Base-by-base conservation (phyloP, 2,329 filamentous ascomycete species). In the Penicillium sp. region DNA sequence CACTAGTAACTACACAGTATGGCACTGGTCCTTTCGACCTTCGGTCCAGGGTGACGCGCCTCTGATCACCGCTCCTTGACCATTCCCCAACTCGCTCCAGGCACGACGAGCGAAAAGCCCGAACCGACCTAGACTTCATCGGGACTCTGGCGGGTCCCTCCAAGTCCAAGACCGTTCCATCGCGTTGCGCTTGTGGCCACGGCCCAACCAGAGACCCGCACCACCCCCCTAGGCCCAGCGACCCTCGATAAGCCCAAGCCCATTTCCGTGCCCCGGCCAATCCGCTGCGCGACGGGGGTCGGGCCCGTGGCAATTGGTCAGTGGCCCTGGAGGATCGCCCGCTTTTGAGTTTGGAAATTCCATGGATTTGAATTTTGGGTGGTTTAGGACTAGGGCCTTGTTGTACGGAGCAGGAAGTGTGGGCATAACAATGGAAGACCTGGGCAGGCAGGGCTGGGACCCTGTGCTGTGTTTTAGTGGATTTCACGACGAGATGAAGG, bases 221-320 rank as follows among this genome's bases (percentile, higher is more conserved):
- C 57, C 22, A 54, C 22, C 55, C 47, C 47, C 56, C 34, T 20
- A 20, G 20, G 20, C 20, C 20, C 20, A 34, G 12, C 39, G 22
- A 53, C 58, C 45, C 49, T 69, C 58, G 67, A 69, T 67, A 69
- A 69, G 61, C 57, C 63, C 55, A 60, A 58, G 64, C 61, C 61
- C 67, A 63, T 62, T 63, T 63, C 45, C 55, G 15, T 38, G 41
- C 28, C 15, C 47, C 42, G 41, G 58, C 66, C 67, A 69, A 68
- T 68, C 65, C 60, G 51, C 53, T 51, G 54, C 42, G 43, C n/a
- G 22, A 31, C 48, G 47, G 49, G 47, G 53, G 45, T 54, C 48
- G n/a, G 31, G 20, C 52, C 48, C 41, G 43, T 61, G 59, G 59
- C 58, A 51, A 69, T 69, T 69, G 67, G 67, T 59, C 57, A 47